Evolutionary conservation across 129 eudicot species (phyloP).

Genomic region (Flaveria sonorensis): DNA sequence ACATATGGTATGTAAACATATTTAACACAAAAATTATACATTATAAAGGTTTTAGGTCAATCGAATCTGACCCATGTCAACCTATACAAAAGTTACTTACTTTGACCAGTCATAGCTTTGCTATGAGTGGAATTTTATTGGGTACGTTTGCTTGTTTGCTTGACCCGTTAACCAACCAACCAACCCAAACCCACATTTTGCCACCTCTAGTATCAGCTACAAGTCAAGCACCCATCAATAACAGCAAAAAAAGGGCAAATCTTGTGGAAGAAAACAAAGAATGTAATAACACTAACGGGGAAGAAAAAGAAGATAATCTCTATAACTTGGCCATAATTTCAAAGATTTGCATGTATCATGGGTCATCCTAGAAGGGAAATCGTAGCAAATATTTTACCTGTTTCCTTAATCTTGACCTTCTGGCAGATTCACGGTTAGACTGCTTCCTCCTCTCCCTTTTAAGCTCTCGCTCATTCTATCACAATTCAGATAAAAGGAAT

Average conservation of each 20-base stretch:
- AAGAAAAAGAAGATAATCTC: neutral
- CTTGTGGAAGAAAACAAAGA: neutral
- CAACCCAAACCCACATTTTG: conserved; percentile 3
- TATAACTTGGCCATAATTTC: neutral
- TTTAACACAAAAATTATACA: neutral
- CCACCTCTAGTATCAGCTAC: neutral
- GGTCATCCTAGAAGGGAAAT: neutral
- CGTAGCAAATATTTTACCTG: conserved; percentile 50
- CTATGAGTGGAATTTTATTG: no score
- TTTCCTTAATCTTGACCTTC: conserved; percentile 92
- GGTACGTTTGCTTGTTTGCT: no score
- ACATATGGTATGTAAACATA: neutral
- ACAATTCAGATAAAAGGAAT: conserved; percentile 9
- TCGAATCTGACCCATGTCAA: neutral
- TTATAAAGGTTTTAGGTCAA: neutral
- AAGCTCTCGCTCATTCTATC: conserved; percentile 83
- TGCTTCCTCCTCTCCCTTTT: conserved; percentile 93
- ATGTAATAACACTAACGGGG: neutral
- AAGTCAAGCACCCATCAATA: neutral
- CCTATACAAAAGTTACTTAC: neutral
- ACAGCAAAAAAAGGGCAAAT: neutral
- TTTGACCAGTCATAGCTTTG: no score
- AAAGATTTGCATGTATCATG: neutral
- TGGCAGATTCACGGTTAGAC: conserved; percentile 94
- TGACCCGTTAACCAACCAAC: neutral